Conservation (phyloP, 495 filamentous ascomycete genomes). For the Talaromyces wortmannii region DNA sequence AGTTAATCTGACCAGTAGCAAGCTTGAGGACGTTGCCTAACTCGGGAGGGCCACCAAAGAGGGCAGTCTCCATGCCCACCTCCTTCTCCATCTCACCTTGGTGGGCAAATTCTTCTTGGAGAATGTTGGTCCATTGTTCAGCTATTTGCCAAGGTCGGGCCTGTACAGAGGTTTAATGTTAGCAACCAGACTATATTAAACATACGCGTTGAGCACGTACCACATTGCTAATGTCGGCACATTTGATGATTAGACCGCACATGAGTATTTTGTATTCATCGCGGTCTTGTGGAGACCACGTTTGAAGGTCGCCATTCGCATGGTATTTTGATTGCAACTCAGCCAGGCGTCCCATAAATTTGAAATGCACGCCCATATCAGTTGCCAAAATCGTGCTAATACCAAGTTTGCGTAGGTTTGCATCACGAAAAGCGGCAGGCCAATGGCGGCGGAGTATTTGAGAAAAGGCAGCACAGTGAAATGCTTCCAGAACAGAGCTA, state of each 20-base stretch:
- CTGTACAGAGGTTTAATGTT: constrained; percentile 36
- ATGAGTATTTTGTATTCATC: constrained; percentile 69
- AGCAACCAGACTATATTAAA: background rate
- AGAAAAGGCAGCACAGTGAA: constrained; percentile 95
- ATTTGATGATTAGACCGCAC: constrained; percentile 91
- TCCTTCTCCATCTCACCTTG: constrained; percentile 90
- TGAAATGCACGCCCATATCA: constrained; percentile 94
- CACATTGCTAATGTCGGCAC: constrained; percentile 98
- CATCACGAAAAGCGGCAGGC: constrained; percentile 70
- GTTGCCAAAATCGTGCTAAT: constrained; percentile 94
- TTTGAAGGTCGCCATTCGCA: constrained; percentile 49
- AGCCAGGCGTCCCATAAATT: constrained; percentile 82
- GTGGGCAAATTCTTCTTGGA: constrained; percentile 89
- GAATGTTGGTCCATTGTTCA: constrained; percentile 77
- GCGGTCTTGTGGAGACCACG: constrained; percentile 65
- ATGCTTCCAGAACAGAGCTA: constrained; percentile 91
- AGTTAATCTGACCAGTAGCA: constrained; percentile 82
- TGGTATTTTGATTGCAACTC: constrained; percentile 69
- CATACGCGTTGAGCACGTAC: constrained; percentile 37
- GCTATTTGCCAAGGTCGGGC: constrained; percentile 78
- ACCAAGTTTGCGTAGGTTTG: constrained; percentile 76
- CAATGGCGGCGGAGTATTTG: constrained; percentile 92
- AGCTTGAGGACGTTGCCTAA: constrained; percentile 74
- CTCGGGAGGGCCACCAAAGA: constrained; percentile 77
- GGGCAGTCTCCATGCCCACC: constrained; percentile 75